Evolutionary conservation across 2,329 filamentous ascomycete species (phyloP).

Genomic region (Epichloe scottii): DNA sequence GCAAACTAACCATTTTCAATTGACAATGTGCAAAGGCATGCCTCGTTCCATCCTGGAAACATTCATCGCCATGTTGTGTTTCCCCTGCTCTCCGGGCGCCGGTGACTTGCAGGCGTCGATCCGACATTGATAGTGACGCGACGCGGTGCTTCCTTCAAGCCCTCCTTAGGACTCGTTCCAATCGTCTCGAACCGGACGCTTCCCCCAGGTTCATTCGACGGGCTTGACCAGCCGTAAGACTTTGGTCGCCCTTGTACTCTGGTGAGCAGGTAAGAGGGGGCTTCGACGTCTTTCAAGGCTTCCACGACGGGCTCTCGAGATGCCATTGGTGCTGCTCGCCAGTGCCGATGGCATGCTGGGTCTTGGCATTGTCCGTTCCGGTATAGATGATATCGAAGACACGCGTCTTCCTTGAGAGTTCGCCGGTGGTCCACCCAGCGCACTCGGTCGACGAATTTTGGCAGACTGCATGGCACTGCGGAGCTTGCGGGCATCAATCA

Average conservation of each 20-base stretch:
- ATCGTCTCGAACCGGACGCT: slow-evolving; percentile 21
- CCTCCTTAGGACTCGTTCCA: slow-evolving; percentile 14
- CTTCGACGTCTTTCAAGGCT: slow-evolving; percentile 38
- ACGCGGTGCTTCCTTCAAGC: slow-evolving; percentile 16
- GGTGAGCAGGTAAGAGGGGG: slow-evolving; percentile 43
- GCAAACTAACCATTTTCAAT: not conserved
- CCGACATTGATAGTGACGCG: slow-evolving; percentile 27
- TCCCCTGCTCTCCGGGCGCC: slow-evolving; percentile 19
- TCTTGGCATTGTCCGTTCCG: slow-evolving; percentile 16
- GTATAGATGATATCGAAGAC: slow-evolving; percentile 28
- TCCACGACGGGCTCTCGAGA: slow-evolving; percentile 39
- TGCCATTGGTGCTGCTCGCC: slow-evolving; percentile 40
- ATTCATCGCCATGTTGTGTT: slow-evolving; percentile 19
- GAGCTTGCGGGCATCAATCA: slow-evolving; percentile 41
- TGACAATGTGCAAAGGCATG: not conserved
- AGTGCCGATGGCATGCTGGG: slow-evolving; percentile 28
- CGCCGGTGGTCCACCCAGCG: slow-evolving; percentile 21
- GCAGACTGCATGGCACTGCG: slow-evolving; percentile 41
- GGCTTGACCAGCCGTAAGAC: slow-evolving; percentile 42
- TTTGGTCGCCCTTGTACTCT: slow-evolving; percentile 24
- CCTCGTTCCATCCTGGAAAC: not conserved
- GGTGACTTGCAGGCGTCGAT: slow-evolving; percentile 13
- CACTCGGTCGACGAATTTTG: slow-evolving; percentile 30
- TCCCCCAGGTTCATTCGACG: slow-evolving; percentile 43
- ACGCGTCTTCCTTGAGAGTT: slow-evolving; percentile 27